Evolutionary conservation across 495 filamentous ascomycete genomes (phyloP).

Genomic region (Tuber aestivum): DNA sequence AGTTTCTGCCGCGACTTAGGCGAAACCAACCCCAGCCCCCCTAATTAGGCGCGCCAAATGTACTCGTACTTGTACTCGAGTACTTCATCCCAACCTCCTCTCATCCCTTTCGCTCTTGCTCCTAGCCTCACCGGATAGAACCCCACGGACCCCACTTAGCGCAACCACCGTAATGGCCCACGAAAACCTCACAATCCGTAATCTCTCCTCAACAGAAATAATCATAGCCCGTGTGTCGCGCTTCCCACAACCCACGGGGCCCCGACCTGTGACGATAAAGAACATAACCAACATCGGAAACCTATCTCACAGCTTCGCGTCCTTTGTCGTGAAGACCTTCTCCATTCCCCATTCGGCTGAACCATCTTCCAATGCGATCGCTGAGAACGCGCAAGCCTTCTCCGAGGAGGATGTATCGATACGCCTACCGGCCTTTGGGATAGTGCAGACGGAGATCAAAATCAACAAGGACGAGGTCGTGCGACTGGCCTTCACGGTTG

Average conservation of each 20-base stretch:
- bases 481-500: constrained; percentile 59
- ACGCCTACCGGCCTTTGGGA: constrained; percentile 55
- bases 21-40: background rate
- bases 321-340: constrained; percentile 44
- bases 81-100: background rate
- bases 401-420: constrained; percentile 52
- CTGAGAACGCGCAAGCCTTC: constrained; percentile 53
- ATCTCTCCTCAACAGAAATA: constrained; percentile 69
- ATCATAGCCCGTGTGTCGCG: constrained; percentile 69
- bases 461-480: constrained; percentile 52
- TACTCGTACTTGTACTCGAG: too few relatives aligned
- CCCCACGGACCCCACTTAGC: background rate
- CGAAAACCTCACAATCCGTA: constrained; percentile 66
- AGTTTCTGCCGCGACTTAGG: background rate
- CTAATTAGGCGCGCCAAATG: background rate
- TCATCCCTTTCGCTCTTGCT: background rate
- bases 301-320: constrained; percentile 52
- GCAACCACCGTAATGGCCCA: constrained; percentile 5
- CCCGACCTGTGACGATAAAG: constrained; percentile 18
- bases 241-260: constrained; percentile 51
- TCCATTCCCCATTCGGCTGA: constrained; percentile 44
- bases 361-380: constrained; percentile 46
- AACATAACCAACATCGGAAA: constrained; percentile 48
- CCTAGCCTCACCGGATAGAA: background rate
- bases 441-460: constrained; percentile 53